Evolutionary conservation across 2,329 filamentous ascomycete genomes (phyloP), one percentile per base, ranked within the genome.

Genomic region (Diaporthe ilicicola): DNA sequence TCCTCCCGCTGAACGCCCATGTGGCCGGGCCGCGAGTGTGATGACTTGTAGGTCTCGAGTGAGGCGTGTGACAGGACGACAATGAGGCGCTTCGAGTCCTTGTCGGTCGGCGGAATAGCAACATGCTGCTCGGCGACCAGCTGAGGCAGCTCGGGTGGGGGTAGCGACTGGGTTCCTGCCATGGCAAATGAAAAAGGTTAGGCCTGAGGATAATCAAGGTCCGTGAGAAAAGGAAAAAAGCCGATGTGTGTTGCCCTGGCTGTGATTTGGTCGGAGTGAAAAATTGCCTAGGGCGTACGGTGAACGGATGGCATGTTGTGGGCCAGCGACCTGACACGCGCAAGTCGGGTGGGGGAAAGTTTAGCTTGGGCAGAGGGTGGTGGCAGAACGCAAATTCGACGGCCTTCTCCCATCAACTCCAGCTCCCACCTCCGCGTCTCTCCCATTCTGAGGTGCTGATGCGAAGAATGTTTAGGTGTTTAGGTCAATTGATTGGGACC

Each of bases 61-160:
- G 95, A 98, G 74, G 96, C 96, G 87, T 98, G 97, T 75, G 95
- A 97, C 62, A 99, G 89, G 50, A 99, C 95, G 68, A 99, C 96
- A 75, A 99, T 97, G 75, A 99, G 86, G 70, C 96, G 89, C 82
- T 95, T 92, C 17, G 93, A 93, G 82, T 97, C 93, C 83, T 97
- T 98, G 83, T 99, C 96, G 76, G 89, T 92, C 19, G 91, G 85
- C 13, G 94, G 85, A 74, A 99, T 97, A 32, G 95, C 92, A 15
- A 90, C 88, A 79, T 96, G 92, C 81, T 98, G 95, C 82, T 98
- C 95, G 51, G 96, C 95, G 56, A 97, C 94, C 65, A 99, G 90
- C 80, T 95, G 93, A 9, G 96, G 96, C 24, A 99, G 90, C 74
- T 92, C 89, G 24, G 96, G 96, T 68, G 95, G 95, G 71, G 96